Evolutionary conservation across 352 stramenopile genomes (phyloP).

Genomic region (Globisporangium canariense): DNA sequence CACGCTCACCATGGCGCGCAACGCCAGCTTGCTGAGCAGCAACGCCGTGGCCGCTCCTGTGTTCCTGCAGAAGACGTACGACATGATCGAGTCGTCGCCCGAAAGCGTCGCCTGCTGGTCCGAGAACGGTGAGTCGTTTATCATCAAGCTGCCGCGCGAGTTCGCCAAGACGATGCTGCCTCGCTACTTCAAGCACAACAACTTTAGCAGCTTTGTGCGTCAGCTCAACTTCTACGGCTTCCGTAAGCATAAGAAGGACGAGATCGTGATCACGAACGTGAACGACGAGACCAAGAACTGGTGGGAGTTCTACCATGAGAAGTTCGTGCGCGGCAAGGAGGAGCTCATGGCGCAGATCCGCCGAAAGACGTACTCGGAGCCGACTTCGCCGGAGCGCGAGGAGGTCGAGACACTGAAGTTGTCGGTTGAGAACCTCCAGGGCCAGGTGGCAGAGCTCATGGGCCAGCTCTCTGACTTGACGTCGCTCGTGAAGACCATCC

Average conservation of each 20-base stretch:
- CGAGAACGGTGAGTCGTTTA: constrained; percentile 79
- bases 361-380: constrained; percentile 86
- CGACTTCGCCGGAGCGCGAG: constrained; percentile 65
- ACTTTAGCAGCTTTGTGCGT: constrained; percentile 92
- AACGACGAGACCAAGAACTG: constrained; percentile 83
- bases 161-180: constrained; percentile 90
- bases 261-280: constrained; percentile 76
- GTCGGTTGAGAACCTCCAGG: constrained; percentile 68
- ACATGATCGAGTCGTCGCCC: constrained; percentile 91
- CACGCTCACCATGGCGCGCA: constrained; percentile 21
- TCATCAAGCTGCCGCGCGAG: constrained; percentile 91
- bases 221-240: constrained; percentile 95
- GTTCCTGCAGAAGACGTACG: constrained; percentile 93
- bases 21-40: constrained; percentile 9
- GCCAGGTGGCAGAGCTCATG: constrained; percentile 78
- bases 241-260: constrained; percentile 91
- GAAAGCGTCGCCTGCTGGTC: constrained; percentile 75
- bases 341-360: constrained; percentile 87
- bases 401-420: constrained; percentile 76
- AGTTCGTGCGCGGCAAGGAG: constrained; percentile 84
- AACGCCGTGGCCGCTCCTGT: constrained; percentile 42
- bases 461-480: constrained; percentile 70
- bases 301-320: constrained; percentile 92
- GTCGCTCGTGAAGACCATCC: constrained; percentile 63
- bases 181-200: constrained; percentile 94